phyloP scores from a whole-genome alignment of 768 basidiomycete species.

The Tremella fuciformis region DNA sequence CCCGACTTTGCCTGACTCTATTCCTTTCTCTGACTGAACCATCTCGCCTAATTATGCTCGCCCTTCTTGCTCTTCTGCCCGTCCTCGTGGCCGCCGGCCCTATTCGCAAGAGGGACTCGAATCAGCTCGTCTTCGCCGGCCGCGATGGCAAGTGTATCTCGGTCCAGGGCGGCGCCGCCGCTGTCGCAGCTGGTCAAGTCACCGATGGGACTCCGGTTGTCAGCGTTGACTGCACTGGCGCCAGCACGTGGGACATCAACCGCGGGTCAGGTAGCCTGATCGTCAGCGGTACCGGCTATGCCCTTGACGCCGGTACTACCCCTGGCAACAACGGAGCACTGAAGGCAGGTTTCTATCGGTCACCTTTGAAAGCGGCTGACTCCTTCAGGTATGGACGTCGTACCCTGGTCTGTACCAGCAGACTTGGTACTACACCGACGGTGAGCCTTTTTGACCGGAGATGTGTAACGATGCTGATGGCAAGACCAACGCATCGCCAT shows the following conservation, averaged over 20 bases:
- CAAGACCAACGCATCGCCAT: constrained; percentile 42
- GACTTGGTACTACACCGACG: constrained; percentile 42
- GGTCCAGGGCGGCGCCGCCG: not conserved
- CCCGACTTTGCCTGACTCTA: not conserved
- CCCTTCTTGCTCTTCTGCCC: constrained; percentile 5
- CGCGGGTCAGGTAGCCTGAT: constrained; percentile 18
- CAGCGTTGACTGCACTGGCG: constrained; percentile 10
- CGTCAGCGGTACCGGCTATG: constrained; percentile 18
- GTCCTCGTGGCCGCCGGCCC: constrained; percentile 9
- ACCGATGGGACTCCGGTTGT: constrained; percentile 16
- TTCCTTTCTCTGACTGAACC: not conserved
- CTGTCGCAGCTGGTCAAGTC: constrained; percentile 4
- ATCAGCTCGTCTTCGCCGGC: constrained; percentile 5
- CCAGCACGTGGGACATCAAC: constrained; percentile 27
- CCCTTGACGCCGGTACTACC: constrained; percentile 24
- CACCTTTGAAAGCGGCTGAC: not conserved
- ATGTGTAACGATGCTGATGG: too few relatives aligned
- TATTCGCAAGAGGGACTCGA: not conserved
- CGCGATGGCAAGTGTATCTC: constrained; percentile 9
- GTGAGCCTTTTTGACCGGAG: constrained; percentile 16
- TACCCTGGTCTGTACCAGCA: constrained; percentile 34
- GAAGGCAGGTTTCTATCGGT: constrained; percentile 17
- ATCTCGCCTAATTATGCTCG: constrained; percentile 7
- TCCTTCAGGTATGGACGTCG: constrained; percentile 18
- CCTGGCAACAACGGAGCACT: constrained; percentile 25